Conservation (phyloP, 1,139 yeast genomes). For the Candida tropicalis region DNA sequence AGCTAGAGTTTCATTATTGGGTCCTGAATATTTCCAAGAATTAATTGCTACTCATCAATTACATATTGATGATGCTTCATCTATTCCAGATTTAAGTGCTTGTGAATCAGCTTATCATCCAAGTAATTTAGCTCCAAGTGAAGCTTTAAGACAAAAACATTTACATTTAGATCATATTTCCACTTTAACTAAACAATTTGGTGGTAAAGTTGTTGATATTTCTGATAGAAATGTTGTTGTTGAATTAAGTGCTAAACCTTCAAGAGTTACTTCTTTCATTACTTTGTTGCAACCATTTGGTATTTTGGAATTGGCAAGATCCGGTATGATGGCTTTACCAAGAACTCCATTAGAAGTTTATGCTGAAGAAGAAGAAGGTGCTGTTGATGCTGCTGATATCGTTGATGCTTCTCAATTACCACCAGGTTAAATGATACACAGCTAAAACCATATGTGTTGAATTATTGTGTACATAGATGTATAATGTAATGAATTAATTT, state of each 20-base stretch:
- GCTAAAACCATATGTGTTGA: too few species aligned
- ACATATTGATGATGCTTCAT: slow-evolving; percentile 40
- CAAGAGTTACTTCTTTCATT: slow-evolving; percentile 82
- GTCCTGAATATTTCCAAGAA: slow-evolving; percentile 97
- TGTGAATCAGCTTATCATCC: slow-evolving; percentile 75
- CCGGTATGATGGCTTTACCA: slow-evolving; percentile 98
- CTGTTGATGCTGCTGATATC: slow-evolving; percentile 65
- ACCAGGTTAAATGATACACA: slow-evolving; percentile 72
- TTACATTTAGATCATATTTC: slow-evolving; percentile 84
- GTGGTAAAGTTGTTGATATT: slow-evolving; percentile 90
- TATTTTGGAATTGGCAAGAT: slow-evolving; percentile 91
- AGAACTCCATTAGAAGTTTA: slow-evolving; percentile 80
- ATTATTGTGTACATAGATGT: too few species aligned
- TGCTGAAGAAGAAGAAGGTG: slow-evolving; percentile 49
- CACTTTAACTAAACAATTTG: slow-evolving; percentile 80
- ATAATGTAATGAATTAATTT: too few species aligned
- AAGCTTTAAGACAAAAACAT: slow-evolving; percentile 93
- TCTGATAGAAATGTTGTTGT: slow-evolving; percentile 93
- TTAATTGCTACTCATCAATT: slow-evolving; percentile 83
- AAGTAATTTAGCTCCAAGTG: slow-evolving; percentile 84
- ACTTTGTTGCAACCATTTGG: slow-evolving; percentile 94
- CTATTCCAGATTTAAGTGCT: slow-evolving; percentile 52
- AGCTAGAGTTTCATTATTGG: slow-evolving; percentile 89
- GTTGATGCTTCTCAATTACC: slow-evolving; percentile 86
- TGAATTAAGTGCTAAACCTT: slow-evolving; percentile 92